Percentiles rank a stretch among this genome's conserved stretches.
phyloP scores from a whole-genome alignment of 2,329 filamentous ascomycete species.

The Seiridium cupressi region DNA sequence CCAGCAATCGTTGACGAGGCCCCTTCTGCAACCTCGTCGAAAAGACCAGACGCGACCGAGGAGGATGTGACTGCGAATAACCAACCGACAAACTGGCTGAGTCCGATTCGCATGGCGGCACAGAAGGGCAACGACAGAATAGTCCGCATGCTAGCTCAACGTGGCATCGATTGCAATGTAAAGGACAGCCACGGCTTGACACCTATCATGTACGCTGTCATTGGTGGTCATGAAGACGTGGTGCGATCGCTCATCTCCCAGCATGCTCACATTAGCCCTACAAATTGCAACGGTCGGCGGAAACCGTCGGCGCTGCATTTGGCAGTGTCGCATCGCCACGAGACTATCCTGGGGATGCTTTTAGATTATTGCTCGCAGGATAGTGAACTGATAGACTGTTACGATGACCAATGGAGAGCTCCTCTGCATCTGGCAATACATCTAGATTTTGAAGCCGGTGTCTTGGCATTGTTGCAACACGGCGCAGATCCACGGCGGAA shows the following conservation, averaged over 20 bases:
- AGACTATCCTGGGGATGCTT: neutral
- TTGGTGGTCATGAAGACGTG: constrained; percentile 15
- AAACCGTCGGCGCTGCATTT: neutral
- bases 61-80: no score
- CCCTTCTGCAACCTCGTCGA: no score
- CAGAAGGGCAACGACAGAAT: constrained; percentile 16
- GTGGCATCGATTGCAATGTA: constrained; percentile 18
- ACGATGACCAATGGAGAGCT: constrained; percentile 14
- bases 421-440: constrained; percentile 18
- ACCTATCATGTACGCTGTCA: constrained; percentile 17
- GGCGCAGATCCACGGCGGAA: neutral
- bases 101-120: constrained; percentile 20
- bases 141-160: constrained; percentile 16
- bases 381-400: neutral
- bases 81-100: constrained; percentile 11
- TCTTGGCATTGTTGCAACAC: constrained; percentile 11
- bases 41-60: no score
- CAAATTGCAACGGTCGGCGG: neutral
- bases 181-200: constrained; percentile 22
- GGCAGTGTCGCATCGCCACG: neutral
- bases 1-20: no score
- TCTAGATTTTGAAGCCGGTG: constrained; percentile 15
- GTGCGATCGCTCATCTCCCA: neutral
- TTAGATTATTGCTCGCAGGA: neutral
- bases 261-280: neutral